Base-by-base conservation (phyloP, 2,329 filamentous ascomycete species). In the Colletotrichum truncatum region DNA sequence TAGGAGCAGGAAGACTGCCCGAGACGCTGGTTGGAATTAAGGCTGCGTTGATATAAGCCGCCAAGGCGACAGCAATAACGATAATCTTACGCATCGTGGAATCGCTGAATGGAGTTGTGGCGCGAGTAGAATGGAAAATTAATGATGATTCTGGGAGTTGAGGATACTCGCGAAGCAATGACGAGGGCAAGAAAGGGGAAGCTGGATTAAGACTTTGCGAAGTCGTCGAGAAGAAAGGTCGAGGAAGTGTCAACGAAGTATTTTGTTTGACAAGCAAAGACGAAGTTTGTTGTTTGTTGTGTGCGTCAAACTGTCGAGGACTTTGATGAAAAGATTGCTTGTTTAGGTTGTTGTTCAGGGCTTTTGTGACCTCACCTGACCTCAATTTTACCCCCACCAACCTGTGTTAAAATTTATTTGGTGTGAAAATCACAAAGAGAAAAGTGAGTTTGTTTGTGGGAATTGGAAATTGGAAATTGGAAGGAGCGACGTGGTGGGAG, bases 61-160 rank as follows among this genome's bases (percentile, higher is more conserved):
- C 57, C 12, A 65, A 9, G 23, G 9, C 62, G n/a, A 28, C 14
- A 28, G 45, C 16, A n/a, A 34, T 32, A 11, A 56, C 57, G 18
- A 62, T 12, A 23, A 43, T 18, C 3, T 6, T 43, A 36, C 57
- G 62, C 62, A 65, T 65, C 43, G 23, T 45, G 34, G 26, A 11
- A 18, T 51, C 12, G 57, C 9, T n/a, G 11, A 43, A 30, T 11
- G 16, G 14, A n/a, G 32, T 36, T 36, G 32, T 36, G 3, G 32
- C 34, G 34, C 34, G n/a, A 36, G 34, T 11, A 11, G 4, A 39
- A 39, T 39, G 36, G 36, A 16, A 16, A 39, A 8, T 16, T 18
- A 16, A 39, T 39, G 36, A 18, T 21, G 51, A 41, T 41, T n/a
- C 34, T 41, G n/a, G n/a, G 25, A 12, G 51, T 12, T 14, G 38